Conservation (phyloP, 176 grass and related monocot species). For the Triticum urartu region DNA sequence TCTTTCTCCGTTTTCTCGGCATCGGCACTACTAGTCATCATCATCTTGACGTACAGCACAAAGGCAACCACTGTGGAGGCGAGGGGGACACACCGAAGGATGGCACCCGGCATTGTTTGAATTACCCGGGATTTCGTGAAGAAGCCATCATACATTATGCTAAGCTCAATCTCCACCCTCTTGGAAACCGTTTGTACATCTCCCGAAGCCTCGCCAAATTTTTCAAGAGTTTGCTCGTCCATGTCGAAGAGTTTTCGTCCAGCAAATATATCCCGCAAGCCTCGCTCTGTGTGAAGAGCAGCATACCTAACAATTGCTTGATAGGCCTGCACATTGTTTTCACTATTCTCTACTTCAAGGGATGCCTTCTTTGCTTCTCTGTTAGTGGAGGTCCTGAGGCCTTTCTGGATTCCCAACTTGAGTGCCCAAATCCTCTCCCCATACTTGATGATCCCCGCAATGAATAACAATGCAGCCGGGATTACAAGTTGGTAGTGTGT, state of each 20-base stretch:
- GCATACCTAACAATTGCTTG: neutral
- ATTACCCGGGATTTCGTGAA: conserved; percentile 2
- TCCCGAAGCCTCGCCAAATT: too few species aligned
- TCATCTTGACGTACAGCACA: neutral
- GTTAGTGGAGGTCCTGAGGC: neutral
- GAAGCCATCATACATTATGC: neutral
- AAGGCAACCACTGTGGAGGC: neutral
- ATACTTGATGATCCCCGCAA: neutral
- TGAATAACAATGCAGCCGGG: neutral
- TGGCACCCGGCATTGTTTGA: neutral
- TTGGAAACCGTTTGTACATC: neutral
- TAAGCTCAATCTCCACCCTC: neutral
- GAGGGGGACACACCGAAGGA: neutral
- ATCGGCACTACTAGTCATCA: neutral
- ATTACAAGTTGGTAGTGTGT: neutral
- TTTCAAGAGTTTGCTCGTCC: too few species aligned
- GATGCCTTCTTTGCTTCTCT: neutral
- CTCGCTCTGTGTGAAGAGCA: neutral
- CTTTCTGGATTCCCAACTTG: neutral
- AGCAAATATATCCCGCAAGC: neutral
- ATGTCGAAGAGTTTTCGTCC: neutral
- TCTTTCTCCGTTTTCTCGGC: neutral
- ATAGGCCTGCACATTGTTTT: neutral
- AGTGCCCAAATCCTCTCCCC: neutral
- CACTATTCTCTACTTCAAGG: too few species aligned